These are phyloP conservation scores for Aureobasidium sp. DNA, from an alignment of 2,329 filamentous ascomycete species.

Conservation along the genomic window DNA sequence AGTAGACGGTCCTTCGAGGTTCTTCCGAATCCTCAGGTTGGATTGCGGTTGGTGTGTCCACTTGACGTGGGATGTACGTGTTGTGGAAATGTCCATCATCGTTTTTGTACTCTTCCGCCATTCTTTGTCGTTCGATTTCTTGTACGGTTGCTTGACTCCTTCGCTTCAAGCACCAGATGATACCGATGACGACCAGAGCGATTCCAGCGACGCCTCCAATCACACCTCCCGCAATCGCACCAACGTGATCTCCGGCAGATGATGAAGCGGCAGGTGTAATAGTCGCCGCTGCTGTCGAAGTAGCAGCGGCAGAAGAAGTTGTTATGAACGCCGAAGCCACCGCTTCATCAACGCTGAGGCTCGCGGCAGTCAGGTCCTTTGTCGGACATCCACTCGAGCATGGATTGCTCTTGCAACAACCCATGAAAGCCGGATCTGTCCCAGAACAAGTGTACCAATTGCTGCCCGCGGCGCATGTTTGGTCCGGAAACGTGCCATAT, in stretches of 20 bases:
- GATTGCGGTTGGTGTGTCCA: neutral
- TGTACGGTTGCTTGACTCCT: neutral
- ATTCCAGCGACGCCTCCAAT: neutral
- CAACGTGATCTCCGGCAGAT: neutral
- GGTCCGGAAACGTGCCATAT: constrained; percentile 9
- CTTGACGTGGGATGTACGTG: neutral
- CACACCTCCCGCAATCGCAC: neutral
- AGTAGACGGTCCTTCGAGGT: neutral
- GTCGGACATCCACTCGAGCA: constrained; percentile 7
- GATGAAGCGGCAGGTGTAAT: neutral
- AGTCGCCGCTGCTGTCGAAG: neutral
- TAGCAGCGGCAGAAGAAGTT: neutral
- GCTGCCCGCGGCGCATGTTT: neutral
- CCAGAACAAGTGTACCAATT: constrained; percentile 8
- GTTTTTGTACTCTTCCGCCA: neutral
- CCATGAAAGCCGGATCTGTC: constrained; percentile 10
- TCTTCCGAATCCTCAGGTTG: neutral
- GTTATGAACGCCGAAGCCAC: neutral
- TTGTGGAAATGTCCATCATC: neutral
- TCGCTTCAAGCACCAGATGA: neutral
- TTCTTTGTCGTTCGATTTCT: neutral
- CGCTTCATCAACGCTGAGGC: neutral
- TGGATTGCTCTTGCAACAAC: constrained; percentile 9
- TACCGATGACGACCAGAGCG: neutral
- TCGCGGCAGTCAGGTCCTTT: neutral